Conservation (phyloP, 1,139 yeast genomes). For the Pichia sp. region DNA sequence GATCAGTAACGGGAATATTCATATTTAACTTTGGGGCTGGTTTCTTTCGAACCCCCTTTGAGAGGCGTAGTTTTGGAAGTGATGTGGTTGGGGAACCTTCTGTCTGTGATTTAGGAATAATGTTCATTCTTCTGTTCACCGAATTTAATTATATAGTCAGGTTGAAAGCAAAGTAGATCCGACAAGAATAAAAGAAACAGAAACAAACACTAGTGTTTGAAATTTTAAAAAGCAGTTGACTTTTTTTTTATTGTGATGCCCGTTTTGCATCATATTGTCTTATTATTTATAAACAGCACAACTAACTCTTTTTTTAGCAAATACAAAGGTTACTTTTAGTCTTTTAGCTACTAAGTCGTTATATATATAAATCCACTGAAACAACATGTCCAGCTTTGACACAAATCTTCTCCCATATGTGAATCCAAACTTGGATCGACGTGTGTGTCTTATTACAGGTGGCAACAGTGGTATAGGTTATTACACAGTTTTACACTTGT, state of each 20-base stretch:
- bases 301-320: too few species aligned
- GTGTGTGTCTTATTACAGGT: slow-evolving; percentile 69
- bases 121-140: too few species aligned
- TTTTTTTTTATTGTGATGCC: too few species aligned
- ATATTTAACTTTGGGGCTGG: slow-evolving; percentile 13
- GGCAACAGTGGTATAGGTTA: slow-evolving; percentile 80
- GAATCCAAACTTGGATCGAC: slow-evolving; percentile 34
- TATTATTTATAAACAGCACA: too few species aligned
- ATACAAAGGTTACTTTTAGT: too few species aligned
- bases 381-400: slow-evolving; percentile 11
- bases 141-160: too few species aligned
- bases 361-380: too few species aligned
- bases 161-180: not conserved
- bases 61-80: slow-evolving; percentile 10
- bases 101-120: not conserved
- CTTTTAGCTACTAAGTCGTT: too few species aligned
- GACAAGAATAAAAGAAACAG: not conserved
- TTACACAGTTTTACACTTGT: slow-evolving; percentile 67
- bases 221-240: not conserved
- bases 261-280: too few species aligned
- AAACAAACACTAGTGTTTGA: not conserved
- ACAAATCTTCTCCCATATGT: slow-evolving; percentile 17
- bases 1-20: slow-evolving; percentile 9
- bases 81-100: not conserved
- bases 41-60: slow-evolving; percentile 11